Evolutionary conservation across 495 filamentous ascomycete species (phyloP).

Genomic region (Penicillium paxilli): DNA sequence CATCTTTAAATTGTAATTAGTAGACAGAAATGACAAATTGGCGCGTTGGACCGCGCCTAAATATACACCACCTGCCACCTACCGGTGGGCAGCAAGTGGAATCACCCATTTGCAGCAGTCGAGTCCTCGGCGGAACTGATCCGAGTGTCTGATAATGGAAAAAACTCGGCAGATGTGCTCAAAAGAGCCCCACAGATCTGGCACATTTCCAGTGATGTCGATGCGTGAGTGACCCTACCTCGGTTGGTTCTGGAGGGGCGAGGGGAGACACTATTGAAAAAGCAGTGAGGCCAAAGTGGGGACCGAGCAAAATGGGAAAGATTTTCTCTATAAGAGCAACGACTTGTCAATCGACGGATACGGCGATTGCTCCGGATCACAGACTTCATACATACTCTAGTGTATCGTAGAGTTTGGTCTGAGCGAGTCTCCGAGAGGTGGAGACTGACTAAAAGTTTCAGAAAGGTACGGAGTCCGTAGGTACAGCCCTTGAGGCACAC

Average conservation of each 20-base stretch:
- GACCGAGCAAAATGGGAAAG: neutral
- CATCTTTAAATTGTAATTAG: no score
- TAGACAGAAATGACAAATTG: no score
- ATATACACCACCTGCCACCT: no score
- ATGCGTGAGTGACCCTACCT: neutral
- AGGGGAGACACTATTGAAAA: neutral
- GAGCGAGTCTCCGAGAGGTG: neutral
- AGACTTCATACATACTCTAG: no score
- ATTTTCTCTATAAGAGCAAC: neutral
- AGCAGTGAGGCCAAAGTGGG: neutral
- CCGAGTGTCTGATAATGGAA: neutral
- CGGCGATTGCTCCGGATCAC: slow-evolving; percentile 5
- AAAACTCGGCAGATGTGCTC: neutral
- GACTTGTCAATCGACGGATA: neutral
- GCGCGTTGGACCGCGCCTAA: no score
- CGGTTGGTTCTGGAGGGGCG: neutral
- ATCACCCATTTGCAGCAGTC: no score
- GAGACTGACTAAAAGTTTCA: neutral
- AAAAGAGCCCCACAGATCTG: neutral
- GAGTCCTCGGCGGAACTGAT: no score
- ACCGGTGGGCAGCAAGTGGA: no score
- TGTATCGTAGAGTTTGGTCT: neutral
- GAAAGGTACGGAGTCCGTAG: no score
- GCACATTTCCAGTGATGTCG: neutral
- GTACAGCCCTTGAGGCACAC: no score